Percentiles rank a stretch among this genome's conserved stretches.
phyloP scores from a whole-genome alignment of 805 yeast species.

The Scheffersomyces stipitis region DNA sequence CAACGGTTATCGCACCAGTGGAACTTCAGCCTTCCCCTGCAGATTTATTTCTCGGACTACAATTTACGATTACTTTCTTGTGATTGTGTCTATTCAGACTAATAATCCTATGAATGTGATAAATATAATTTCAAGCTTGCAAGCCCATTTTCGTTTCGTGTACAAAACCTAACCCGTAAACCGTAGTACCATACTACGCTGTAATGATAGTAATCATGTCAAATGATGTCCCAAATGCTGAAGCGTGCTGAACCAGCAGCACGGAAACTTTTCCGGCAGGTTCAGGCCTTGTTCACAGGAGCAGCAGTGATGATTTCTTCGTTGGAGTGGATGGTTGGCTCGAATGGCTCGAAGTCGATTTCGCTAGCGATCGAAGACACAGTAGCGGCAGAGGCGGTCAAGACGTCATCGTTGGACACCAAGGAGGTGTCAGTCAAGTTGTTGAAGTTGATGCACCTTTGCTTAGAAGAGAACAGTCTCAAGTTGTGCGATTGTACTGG shows the following conservation, averaged over 20 bases:
- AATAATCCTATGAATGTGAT: no score
- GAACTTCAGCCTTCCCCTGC: no score
- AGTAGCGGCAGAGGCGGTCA: slow-evolving; percentile 16
- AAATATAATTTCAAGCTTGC: no score
- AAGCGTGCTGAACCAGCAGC: neutral
- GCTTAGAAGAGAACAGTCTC: slow-evolving; percentile 37
- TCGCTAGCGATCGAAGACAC: slow-evolving; percentile 10
- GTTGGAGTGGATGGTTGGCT: slow-evolving; percentile 40
- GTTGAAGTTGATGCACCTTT: slow-evolving; percentile 35
- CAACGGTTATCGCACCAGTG: no score
- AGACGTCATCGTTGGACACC: slow-evolving; percentile 36
- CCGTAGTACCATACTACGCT: no score
- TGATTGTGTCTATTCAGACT: no score
- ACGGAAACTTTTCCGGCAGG: neutral
- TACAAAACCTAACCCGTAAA: no score
- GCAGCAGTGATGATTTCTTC: slow-evolving; percentile 45
- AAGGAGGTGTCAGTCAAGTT: slow-evolving; percentile 28
- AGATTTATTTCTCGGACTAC: no score
- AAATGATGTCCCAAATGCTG: neutral
- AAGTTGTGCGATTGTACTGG: slow-evolving; percentile 18
- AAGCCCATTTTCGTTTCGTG: no score
- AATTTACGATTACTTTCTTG: no score
- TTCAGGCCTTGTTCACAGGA: slow-evolving; percentile 34
- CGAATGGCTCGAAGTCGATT: slow-evolving; percentile 24
- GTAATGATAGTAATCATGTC: no score